A percentile compares a stretch with the other conserved stretches of the same genome.
Conservation (phyloP, 345 rosid genomes). For the Salix udensis region DNA sequence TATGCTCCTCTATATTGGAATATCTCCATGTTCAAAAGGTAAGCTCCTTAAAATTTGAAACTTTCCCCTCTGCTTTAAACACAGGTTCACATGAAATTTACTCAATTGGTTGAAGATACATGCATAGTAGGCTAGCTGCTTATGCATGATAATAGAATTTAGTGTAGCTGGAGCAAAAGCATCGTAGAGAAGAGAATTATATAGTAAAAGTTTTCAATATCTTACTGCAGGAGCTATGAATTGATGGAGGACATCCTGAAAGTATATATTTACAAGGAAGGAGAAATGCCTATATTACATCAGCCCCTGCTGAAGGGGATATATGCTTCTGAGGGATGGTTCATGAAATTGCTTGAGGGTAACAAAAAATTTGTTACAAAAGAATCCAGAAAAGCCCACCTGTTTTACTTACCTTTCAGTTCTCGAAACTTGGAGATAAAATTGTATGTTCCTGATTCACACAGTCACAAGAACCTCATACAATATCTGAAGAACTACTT, state of each 20-base stretch:
- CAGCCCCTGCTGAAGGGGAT: conserved; percentile 69
- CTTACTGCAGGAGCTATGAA: conserved; percentile 76
- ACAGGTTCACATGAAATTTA: background rate
- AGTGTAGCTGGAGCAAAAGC: background rate
- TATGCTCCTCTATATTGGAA: conserved; percentile 70
- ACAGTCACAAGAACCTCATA: conserved; percentile 60
- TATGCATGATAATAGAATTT: background rate
- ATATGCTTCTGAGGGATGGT: conserved; percentile 99
- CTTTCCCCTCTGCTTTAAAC: background rate
- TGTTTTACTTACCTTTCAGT: conserved; percentile 89
- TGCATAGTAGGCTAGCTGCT: background rate
- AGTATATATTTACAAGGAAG: conserved; percentile 83
- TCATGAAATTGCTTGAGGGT: conserved; percentile 74
- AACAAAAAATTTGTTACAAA: conserved; percentile 64
- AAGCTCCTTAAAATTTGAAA: background rate
- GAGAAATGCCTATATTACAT: conserved; percentile 72
- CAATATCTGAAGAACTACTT: conserved; percentile 54
- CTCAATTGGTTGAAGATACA: background rate
- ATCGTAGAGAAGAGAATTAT: background rate
- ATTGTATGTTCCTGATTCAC: conserved; percentile 68
- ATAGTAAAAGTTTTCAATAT: background rate
- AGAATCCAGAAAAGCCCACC: conserved; percentile 63
- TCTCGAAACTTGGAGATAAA: conserved; percentile 71
- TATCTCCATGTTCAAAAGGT: conserved; percentile 78
- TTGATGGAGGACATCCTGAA: conserved; percentile 80